Base-by-base conservation (phyloP, 2,329 filamentous ascomycete species). In the Endoconidiophora polonica region DNA sequence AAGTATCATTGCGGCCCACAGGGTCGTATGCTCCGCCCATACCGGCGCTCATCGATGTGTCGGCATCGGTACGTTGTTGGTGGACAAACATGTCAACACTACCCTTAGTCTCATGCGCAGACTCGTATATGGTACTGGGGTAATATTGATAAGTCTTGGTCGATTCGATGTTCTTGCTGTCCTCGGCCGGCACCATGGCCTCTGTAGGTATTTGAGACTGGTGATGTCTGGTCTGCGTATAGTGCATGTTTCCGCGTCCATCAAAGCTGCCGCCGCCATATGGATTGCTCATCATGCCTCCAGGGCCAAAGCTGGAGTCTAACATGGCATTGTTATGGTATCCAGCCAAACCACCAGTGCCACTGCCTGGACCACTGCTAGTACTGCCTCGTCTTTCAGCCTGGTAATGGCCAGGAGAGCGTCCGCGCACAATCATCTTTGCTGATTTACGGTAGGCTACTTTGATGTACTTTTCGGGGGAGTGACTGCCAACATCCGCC, bases 351-450 rank as follows among this genome's bases (percentile, higher is more conserved):
- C 72, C 73, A 20, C 79, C 76, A 37, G 77, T 76, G 0, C 79
- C 78, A 12, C 83, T 81, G 50, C 72, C 72, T 2, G 73, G 70
- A 0, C 83, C 81, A 58, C 81, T 85, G 58, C 79, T 77, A 2
- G 79, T 72, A 61, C 79, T 85, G 48, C 77, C 73, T 49, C 80
- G 73, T 55, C 81, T 69, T 56, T 81, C 79, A 42, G 81, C 77
- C 59, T 83, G 80, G 63, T 87, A 87, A 59, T 87, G 86, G 1
- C 84, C 85, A 0, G 85, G 85, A 5, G 83, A 88, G 23, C 85
- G 76, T 4, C 86, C 86, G 20, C 86, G 81, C n/a, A 91, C 85
- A 57, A 93, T 86, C 73, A 91, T 85, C 60, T 82, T 83, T 53
- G 81, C 78, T 4, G 84, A 90, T 58, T 83, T 78, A 44, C 75